phyloP scores from a whole-genome alignment of 2,329 filamentous ascomycete species.

The Ceratocystiopsis sp. region DNA sequence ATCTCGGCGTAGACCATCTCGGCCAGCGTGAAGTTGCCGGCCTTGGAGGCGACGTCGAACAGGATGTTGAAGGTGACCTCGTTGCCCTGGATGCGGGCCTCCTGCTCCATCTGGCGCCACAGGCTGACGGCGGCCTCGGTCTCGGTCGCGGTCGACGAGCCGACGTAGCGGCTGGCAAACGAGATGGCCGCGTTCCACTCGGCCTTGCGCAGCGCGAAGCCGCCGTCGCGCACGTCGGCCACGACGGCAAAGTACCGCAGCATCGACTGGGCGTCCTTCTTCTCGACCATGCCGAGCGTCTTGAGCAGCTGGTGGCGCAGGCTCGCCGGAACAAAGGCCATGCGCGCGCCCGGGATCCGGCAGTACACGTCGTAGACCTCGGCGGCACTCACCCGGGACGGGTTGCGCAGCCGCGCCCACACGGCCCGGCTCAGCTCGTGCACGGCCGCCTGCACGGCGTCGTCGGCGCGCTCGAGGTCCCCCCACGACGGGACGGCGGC shows the following conservation, averaged over 20 bases:
- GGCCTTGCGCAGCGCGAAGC: slow-evolving; percentile 45
- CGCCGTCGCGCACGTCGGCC: slow-evolving; percentile 63
- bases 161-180: slow-evolving; percentile 58
- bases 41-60: slow-evolving; percentile 74
- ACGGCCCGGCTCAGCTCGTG: slow-evolving; percentile 24
- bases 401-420: slow-evolving; percentile 23
- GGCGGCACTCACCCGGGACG: slow-evolving; percentile 22
- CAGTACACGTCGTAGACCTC: slow-evolving; percentile 32
- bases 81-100: slow-evolving; percentile 46
- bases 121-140: slow-evolving; percentile 53
- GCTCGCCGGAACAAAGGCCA: slow-evolving; percentile 28
- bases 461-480: slow-evolving; percentile 20
- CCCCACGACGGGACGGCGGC: slow-evolving; percentile 26
- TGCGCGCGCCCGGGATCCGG: slow-evolving; percentile 32
- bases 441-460: slow-evolving; percentile 20
- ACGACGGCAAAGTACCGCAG: slow-evolving; percentile 69
- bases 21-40: slow-evolving; percentile 66
- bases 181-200: slow-evolving; percentile 80
- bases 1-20: slow-evolving; percentile 79
- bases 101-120: slow-evolving; percentile 81
- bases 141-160: slow-evolving; percentile 38
- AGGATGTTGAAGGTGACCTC: slow-evolving; percentile 85
- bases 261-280: slow-evolving; percentile 45
- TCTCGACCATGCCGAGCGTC: slow-evolving; percentile 46
- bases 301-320: slow-evolving; percentile 49